Evolutionary conservation across 2,329 filamentous ascomycete species (phyloP).

Genomic region (Fusarium sp.): DNA sequence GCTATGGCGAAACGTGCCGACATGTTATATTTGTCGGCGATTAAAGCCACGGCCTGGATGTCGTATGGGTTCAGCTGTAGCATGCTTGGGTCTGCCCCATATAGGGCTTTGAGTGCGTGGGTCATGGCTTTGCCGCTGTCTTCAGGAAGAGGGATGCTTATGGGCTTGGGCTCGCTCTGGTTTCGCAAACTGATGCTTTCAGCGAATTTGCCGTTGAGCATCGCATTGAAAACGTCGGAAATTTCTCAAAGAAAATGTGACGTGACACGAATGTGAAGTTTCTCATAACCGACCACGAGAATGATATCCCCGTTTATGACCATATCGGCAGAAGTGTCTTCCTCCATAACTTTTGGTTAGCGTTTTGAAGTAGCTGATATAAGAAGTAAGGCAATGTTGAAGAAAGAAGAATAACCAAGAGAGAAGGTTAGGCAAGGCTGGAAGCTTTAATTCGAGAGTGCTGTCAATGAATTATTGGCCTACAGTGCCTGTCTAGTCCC

Average conservation of each 20-base stretch:
- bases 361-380: no score
- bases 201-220: not conserved
- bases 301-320: not conserved
- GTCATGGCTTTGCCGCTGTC: not conserved
- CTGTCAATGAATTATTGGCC: no score
- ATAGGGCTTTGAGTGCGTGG: rapidly evolving
- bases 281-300: not conserved
- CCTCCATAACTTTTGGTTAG: no score
- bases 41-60: not conserved
- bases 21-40: conserved; percentile 4
- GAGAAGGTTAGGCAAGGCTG: no score
- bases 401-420: no score
- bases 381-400: no score
- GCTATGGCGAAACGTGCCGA: not conserved
- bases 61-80: not conserved
- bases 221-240: not conserved
- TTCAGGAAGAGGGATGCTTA: not conserved
- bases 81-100: not conserved
- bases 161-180: not conserved
- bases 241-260: not conserved
- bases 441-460: no score
- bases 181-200: not conserved
- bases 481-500: no score
- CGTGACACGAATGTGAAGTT: not conserved
- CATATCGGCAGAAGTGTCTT: no score